Base-by-base conservation (phyloP, 345 rosid genomes). In the Isatis tinctoria region DNA sequence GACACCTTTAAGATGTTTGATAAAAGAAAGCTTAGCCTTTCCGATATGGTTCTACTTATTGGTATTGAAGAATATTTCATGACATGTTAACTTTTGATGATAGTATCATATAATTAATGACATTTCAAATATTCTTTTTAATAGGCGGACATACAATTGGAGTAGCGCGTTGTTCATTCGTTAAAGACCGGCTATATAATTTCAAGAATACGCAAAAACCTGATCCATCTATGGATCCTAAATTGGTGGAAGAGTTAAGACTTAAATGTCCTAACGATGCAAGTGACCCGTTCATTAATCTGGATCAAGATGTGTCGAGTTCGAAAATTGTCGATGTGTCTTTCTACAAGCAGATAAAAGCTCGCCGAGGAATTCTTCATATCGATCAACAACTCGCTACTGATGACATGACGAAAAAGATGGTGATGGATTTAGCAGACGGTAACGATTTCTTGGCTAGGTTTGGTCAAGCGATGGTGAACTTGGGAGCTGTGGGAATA, bases 381-480 rank as follows among this genome's bases (percentile, higher is more conserved):
- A 64, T 86, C 6, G 96, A 90, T 74, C 85, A 88, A 37, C 69
- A 70, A 28, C 75, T 85, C n/a, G 87, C 87, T 0, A 1, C 13
- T 39, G 79, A 88, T 39, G 32, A 47, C 0, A 13, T 52, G 10
- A 90, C 88, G 39, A 70, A 36, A 7, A 24, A 61, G 69, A 65
- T 37, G 0, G 92, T 87, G 65, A 17, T 41, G 2, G 26, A 6
- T 2, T 22, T 88, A 20, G 87, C 86, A 26, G 53, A 10, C 0
- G 35, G 83, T 40, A 4, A 20, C 22, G 72, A 82, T 43, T 88
- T 90, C 72, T 7, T 59, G 18, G 22, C 20, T 26, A 51, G 16
- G 60, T 88, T 90, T 73, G 90, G 85, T 28, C 41, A 20, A 20
- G 90, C 91, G 27, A 83, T 85, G 96, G 80, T 83, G 43, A 88